phyloP scores from a whole-genome alignment of 495 filamentous ascomycete species.

The Aspergillus mulundensis region DNA sequence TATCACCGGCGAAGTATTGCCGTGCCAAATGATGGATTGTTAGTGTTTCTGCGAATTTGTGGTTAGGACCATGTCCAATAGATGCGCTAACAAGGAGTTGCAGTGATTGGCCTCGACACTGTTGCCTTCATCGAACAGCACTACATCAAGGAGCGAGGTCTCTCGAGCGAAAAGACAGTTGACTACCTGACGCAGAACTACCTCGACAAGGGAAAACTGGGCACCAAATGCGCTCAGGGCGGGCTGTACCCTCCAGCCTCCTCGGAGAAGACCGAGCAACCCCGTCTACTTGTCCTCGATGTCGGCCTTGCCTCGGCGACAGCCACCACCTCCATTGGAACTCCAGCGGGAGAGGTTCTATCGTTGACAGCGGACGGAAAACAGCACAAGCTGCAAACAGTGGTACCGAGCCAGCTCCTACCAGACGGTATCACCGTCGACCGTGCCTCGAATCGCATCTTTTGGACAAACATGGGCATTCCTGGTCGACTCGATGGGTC shows the following conservation, averaged over 20 bases:
- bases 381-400: slow-evolving; percentile 12
- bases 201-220: slow-evolving; percentile 28
- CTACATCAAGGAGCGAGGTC: slow-evolving; percentile 33
- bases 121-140: slow-evolving; percentile 41
- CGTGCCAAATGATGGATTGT: slow-evolving; percentile 26
- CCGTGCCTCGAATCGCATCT: slow-evolving; percentile 32
- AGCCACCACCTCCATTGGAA: slow-evolving; percentile 19
- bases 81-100: background rate
- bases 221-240: slow-evolving; percentile 30
- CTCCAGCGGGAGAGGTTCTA: slow-evolving; percentile 9
- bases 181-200: slow-evolving; percentile 34
- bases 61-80: background rate
- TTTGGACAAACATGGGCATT: slow-evolving; percentile 53
- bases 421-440: slow-evolving; percentile 49
- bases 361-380: slow-evolving; percentile 21
- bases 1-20: slow-evolving; percentile 15
- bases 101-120: slow-evolving; percentile 25
- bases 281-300: slow-evolving; percentile 27
- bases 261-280: background rate
- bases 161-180: slow-evolving; percentile 22
- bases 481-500: slow-evolving; percentile 37
- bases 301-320: slow-evolving; percentile 27
- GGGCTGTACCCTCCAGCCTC: slow-evolving; percentile 28
- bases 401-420: slow-evolving; percentile 30
- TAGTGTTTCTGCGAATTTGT: background rate